Evolutionary conservation across 2,329 filamentous ascomycete genomes (phyloP), one percentile per base, ranked within the genome.

Genomic region (Trichoderma atrobrunneum): DNA sequence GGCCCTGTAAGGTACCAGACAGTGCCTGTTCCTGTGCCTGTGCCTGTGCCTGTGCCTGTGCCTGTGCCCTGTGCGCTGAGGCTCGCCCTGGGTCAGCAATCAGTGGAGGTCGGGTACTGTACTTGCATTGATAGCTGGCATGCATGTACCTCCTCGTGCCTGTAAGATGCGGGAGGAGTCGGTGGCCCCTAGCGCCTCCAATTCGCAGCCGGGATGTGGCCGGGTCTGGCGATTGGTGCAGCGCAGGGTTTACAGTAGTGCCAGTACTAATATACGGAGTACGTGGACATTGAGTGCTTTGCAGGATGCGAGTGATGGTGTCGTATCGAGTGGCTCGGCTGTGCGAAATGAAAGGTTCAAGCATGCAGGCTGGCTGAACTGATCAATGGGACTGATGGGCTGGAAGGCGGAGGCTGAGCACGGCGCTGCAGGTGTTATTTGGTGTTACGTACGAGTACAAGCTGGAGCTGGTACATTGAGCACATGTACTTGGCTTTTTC

Each of bases 291-390:
- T 36, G 34, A 24, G 59, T 63, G 48, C 63, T 36, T 36, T 57
- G 64, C 64, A 34, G 64, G 21, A 39, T 62, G 32, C 32, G 39
- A 3, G n/a, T n/a, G 14, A 32, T 21, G 12, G 30, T 34, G 43
- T 59, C 65, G 51, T 21, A 48, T 30, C 54, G 11, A 60, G 54
- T 51, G 43, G 43, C 28, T 61, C 66, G 66, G 68, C 51, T 64
- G 68, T 34, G 70, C 70, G 64, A 72, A 69, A 72, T 72, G 70
- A 72, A 69, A 54, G 70, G 70, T 39, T 34, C 67, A 39, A 12
- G 56, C 66, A 48, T 28, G 32, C 48, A 39, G 18, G 48, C 24
- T 16, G 48, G 48, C 48, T 12, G 43, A 21, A 54, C 11, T 54
- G 48, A 24, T n/a, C 39, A 43, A 43, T 51, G 4, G 18, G 43